These are phyloP conservation scores for Nicotiana rustica DNA, from an alignment of 305 asterid genomes.

Conservation along the genomic window DNA sequence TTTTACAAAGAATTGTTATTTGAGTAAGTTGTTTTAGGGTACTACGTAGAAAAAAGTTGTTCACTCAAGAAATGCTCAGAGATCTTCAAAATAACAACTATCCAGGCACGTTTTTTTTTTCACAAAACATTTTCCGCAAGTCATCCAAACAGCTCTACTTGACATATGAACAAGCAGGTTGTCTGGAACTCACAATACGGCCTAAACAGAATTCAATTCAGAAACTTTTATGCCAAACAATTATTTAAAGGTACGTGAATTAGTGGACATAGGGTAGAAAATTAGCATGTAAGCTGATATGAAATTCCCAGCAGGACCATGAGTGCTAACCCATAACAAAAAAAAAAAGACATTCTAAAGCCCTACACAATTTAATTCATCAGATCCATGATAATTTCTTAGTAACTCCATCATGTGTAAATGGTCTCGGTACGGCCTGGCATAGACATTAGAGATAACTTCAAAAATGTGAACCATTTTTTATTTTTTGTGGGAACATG, in stretches of 20 bases:
- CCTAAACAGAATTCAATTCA: not conserved
- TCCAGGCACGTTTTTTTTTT: not conserved
- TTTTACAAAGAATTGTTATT: not conserved
- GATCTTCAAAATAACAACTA: not conserved
- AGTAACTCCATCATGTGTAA: not conserved
- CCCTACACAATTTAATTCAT: not conserved
- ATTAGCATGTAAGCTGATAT: not conserved
- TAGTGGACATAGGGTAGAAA: not conserved
- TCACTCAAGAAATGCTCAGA: not conserved
- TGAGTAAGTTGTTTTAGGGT: not conserved
- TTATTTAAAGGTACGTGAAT: not conserved
- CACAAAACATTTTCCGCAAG: not conserved
- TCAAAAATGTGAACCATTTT: not conserved
- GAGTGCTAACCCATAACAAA: not conserved
- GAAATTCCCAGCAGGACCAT: not conserved
- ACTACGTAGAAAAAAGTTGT: not conserved
- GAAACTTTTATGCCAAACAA: not conserved
- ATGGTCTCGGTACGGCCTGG: not conserved
- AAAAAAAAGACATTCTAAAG: not conserved
- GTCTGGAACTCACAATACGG: constrained; percentile 15
- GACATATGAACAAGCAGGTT: constrained; percentile 10
- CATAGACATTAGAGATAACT: not conserved
- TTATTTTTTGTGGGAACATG: not conserved
- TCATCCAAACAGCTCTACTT: not conserved
- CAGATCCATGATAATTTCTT: not conserved